Evolutionary conservation across 306 rosid species (phyloP), one percentile per base, ranked within the genome.

Genomic region (Glycine tomentella): DNA sequence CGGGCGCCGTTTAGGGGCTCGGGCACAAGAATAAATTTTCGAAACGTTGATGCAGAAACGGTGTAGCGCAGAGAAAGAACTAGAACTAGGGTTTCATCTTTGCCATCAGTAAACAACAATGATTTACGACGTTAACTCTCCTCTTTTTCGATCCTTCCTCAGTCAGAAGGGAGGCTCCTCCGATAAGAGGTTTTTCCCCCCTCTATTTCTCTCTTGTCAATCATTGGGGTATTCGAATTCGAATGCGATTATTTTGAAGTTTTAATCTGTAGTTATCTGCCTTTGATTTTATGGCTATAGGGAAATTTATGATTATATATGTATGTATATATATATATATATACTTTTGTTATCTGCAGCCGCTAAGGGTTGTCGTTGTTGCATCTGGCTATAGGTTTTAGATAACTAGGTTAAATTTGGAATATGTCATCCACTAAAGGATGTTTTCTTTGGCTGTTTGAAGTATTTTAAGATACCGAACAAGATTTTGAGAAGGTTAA

Each of bases 81-180:
- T 3, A 85, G 80, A 38, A 38, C 45, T 94, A 81, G 89, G 94
- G 98, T 79, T 86, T 88, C 81, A 42, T 51, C 9, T 78, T 59
- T 25, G 80, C 5, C 7, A 9, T 31, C 64, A 34, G 48, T 69
- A 33, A 40, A 12, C n/a, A 9, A 82, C 82, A 17, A 96, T 96
- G 99, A 93, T 93, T 63, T 96, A 96, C 94, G 98, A 96, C 90
- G 98, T 92, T 16, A 96, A 96, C 87, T 96, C 98, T 14, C 97
- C 93, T 0, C 94, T 96, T 11, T 96, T 96, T 89, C 97, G 99
- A 78, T 96, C 98, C 79, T 93, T 96, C 93, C 99, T 96, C 76
- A 93, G 98, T 86, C 98, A 96, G 91, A 96, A 90, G 87, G 99
- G 99, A 31, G 97, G 98, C 44, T 79, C 98, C 70, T 93, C 99